Percentiles rank a stretch among this genome's conserved stretches.
Conservation (phyloP, 768 basidiomycete species). For the Daedaleopsis sinensis region DNA sequence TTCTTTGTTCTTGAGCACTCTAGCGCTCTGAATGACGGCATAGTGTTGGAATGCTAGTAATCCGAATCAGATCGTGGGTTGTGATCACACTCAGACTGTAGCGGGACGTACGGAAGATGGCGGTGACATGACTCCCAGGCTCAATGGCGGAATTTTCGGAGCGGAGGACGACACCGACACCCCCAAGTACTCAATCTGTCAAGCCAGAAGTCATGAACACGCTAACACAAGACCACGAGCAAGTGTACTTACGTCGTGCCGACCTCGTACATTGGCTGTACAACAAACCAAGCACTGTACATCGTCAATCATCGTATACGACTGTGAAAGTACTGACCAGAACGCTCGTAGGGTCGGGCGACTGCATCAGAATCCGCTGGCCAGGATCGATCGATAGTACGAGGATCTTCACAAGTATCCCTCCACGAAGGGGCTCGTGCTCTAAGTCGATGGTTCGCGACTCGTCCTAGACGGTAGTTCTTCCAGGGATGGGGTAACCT, state of each 20-base stretch:
- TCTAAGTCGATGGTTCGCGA: constrained; percentile 32
- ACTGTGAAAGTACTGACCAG: constrained; percentile 3
- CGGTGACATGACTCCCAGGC: constrained; percentile 29
- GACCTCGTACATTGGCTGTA: constrained; percentile 23
- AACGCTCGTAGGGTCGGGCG: constrained; percentile 14
- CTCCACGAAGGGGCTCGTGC: constrained; percentile 29
- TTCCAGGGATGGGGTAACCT: constrained; percentile 34
- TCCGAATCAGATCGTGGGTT: constrained; percentile 2
- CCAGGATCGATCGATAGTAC: constrained; percentile 28
- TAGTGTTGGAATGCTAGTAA: constrained; percentile 46
- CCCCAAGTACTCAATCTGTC: background rate
- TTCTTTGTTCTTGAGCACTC: constrained; percentile 43
- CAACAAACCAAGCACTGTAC: background rate
- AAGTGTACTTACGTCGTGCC: constrained; percentile 35
- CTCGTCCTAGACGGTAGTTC: constrained; percentile 31
- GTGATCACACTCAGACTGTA: too few species aligned
- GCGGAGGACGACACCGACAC: constrained; percentile 30
- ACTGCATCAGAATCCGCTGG: constrained; percentile 23
- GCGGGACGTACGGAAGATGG: constrained; percentile 23
- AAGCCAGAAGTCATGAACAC: too few species aligned
- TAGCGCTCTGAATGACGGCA: constrained; percentile 27
- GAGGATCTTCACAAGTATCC: constrained; percentile 32
- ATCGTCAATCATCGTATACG: background rate
- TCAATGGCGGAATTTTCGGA: constrained; percentile 27
- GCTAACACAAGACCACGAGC: too few species aligned